Conservation (phyloP, 2,329 filamentous ascomycete species). For the Diplodia intermedia region DNA sequence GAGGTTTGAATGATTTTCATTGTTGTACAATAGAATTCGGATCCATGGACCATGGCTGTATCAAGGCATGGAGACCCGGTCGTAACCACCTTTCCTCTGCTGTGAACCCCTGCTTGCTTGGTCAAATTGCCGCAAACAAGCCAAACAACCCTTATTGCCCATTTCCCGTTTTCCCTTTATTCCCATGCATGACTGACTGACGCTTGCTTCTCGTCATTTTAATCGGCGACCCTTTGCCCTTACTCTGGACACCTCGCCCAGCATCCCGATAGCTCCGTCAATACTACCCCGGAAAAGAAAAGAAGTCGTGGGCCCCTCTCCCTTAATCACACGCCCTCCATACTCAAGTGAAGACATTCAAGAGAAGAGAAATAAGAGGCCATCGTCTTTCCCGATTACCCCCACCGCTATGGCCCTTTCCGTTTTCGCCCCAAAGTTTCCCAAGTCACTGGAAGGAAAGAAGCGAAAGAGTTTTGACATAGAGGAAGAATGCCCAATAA, state of each 20-base stretch:
- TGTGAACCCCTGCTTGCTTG: not conserved
- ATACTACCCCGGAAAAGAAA: not conserved
- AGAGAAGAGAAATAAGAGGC: not conserved
- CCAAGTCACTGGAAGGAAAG: not conserved
- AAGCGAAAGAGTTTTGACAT: not conserved
- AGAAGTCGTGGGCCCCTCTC: not conserved
- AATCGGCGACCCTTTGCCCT: not conserved
- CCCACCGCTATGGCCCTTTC: not conserved
- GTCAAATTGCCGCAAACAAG: not conserved
- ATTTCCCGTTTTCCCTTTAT: not conserved
- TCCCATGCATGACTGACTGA: not conserved
- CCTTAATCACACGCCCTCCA: not conserved
- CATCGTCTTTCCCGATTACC: not conserved
- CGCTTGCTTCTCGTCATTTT: not conserved
- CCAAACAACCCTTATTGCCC: not conserved
- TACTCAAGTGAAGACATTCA: not conserved
- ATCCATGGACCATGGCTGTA: not conserved
- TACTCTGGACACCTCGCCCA: not conserved
- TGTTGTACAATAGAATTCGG: not conserved
- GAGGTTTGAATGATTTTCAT: not conserved
- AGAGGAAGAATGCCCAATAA: not conserved
- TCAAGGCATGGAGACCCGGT: not conserved
- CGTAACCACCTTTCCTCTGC: not conserved
- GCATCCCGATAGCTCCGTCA: not conserved
- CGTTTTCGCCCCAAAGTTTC: not conserved